These are phyloP conservation scores for Solioccasus polychromus DNA, from an alignment of 768 basidiomycete genomes.

Conservation along the genomic window DNA sequence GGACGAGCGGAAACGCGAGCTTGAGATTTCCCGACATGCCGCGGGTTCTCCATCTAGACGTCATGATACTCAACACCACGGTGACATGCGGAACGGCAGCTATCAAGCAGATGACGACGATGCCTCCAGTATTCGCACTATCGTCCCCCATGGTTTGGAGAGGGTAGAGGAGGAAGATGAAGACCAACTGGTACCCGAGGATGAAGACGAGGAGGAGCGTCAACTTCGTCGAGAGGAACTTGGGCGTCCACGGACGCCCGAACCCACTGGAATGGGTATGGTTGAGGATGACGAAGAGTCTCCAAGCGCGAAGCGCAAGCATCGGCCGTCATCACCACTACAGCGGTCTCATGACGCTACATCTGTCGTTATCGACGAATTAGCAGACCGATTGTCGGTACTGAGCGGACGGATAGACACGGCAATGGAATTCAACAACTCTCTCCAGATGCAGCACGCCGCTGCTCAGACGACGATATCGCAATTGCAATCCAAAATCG, in stretches of 20 bases:
- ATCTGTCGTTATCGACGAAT: slow-evolving; percentile 46
- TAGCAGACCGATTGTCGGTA: slow-evolving; percentile 58
- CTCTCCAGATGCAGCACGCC: slow-evolving; percentile 74
- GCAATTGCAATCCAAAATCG: slow-evolving; percentile 66
- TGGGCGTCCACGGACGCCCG: slow-evolving; percentile 77
- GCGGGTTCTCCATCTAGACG: slow-evolving; percentile 25
- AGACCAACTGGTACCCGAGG: slow-evolving; percentile 41
- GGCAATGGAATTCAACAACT: slow-evolving; percentile 68
- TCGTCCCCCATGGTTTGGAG: slow-evolving; percentile 67
- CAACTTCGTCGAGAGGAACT: slow-evolving; percentile 47
- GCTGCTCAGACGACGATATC: slow-evolving; percentile 74
- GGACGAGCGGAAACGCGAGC: slow-evolving; percentile 59
- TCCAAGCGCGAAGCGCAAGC: slow-evolving; percentile 19
- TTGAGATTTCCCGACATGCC: slow-evolving; percentile 28
- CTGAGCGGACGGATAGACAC: slow-evolving; percentile 73
- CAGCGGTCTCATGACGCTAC: slow-evolving; percentile 23
- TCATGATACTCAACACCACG: slow-evolving; percentile 17
- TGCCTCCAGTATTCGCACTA: slow-evolving; percentile 65
- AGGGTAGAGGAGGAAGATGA: slow-evolving; percentile 76
- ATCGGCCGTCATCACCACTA: slow-evolving; percentile 16
- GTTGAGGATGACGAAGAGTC: slow-evolving; percentile 43
- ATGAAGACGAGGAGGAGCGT: slow-evolving; percentile 49
- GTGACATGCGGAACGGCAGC: slow-evolving; percentile 12
- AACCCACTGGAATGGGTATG: slow-evolving; percentile 64
- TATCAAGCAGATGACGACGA: slow-evolving; percentile 65